A percentile compares a stretch with the other conserved stretches of the same genome.
Evolutionary conservation across 1,139 yeast species (phyloP).

Genomic region (Debaryomycetaceae sp.): DNA sequence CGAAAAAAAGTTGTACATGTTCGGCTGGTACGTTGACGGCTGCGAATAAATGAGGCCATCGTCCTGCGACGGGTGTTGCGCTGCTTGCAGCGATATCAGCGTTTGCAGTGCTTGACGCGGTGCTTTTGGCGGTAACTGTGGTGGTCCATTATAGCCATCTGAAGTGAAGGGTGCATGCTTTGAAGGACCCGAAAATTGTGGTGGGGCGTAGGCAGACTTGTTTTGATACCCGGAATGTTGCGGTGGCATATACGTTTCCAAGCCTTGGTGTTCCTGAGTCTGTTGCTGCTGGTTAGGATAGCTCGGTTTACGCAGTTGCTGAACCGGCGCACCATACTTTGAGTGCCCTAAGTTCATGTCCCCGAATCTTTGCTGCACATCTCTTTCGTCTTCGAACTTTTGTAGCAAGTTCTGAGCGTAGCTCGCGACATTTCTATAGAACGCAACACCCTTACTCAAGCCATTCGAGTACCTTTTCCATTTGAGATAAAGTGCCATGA

Average conservation of each 20-base stretch:
- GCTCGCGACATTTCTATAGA: constrained; percentile 54
- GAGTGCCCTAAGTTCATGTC: constrained; percentile 5
- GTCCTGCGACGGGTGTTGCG: constrained; percentile 7
- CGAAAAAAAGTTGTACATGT: constrained; percentile 43
- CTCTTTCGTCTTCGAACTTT: constrained; percentile 18
- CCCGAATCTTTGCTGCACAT: constrained; percentile 6
- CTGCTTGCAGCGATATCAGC: constrained; percentile 9
- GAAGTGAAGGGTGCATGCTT: no score
- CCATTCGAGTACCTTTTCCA: constrained; percentile 64
- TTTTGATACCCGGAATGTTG: no score
- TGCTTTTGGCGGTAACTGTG: constrained; percentile 15
- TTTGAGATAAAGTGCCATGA: constrained; percentile 48
- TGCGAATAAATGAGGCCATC: constrained; percentile 38
- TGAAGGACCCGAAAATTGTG: constrained; percentile 1
- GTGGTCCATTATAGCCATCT: constrained; percentile 11
- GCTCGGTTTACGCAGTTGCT: constrained; percentile 1
- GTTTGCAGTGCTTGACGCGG: constrained; percentile 11
- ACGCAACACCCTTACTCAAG: constrained; percentile 53
- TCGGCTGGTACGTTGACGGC: constrained; percentile 46
- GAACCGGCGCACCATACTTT: constrained; percentile 7
- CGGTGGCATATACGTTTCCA: not conserved
- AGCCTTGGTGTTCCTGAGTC: constrained; percentile 2
- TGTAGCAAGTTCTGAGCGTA: constrained; percentile 36
- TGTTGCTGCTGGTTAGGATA: constrained; percentile 2
- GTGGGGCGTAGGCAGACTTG: constrained; percentile 3